Percentiles rank a stretch among this genome's conserved stretches.
These are phyloP conservation scores for Adiantum capillusveneris DNA, from an alignment of 75 land plant genomes.

Conservation along the genomic window DNA sequence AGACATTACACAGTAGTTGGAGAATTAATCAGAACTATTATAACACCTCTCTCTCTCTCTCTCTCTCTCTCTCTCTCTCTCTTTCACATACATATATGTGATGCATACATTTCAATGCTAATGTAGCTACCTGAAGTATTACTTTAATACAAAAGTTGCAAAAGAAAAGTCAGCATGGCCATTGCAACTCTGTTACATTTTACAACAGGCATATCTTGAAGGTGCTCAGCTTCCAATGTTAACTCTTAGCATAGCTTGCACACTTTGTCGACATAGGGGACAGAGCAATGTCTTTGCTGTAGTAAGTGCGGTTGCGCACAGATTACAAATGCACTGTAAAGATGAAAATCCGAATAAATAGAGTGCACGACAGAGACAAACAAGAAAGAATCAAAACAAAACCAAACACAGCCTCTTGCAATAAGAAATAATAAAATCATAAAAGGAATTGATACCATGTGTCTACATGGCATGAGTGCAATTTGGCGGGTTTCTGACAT, in stretches of 20 bases:
- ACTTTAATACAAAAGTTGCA: no score
- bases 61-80: no score
- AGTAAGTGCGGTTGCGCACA: constrained; percentile 57
- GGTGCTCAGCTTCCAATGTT: constrained; percentile 31
- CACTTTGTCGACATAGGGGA: constrained; percentile 62
- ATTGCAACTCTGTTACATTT: no score
- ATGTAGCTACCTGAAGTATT: no score
- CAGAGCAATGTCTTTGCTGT: constrained; percentile 63
- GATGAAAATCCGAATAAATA: not conserved
- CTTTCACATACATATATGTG: no score
- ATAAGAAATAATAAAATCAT: not conserved
- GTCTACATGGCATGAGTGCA: constrained; percentile 85
- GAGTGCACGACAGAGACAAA: no score
- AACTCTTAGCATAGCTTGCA: constrained; percentile 65
- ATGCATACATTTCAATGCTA: no score
- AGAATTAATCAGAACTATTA: no score
- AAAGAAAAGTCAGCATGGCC: no score
- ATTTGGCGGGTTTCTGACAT: constrained; percentile 85
- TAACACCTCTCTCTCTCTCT: no score
- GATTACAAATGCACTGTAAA: constrained; percentile 78
- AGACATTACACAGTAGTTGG: no score
- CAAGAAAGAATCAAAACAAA: not conserved
- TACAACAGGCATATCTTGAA: no score
- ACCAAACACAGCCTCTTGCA: not conserved
- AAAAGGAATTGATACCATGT: constrained; percentile 53